These are phyloP conservation scores for Psilocybe subaeruginosa DNA, from an alignment of 768 basidiomycete species.

Conservation along the genomic window DNA sequence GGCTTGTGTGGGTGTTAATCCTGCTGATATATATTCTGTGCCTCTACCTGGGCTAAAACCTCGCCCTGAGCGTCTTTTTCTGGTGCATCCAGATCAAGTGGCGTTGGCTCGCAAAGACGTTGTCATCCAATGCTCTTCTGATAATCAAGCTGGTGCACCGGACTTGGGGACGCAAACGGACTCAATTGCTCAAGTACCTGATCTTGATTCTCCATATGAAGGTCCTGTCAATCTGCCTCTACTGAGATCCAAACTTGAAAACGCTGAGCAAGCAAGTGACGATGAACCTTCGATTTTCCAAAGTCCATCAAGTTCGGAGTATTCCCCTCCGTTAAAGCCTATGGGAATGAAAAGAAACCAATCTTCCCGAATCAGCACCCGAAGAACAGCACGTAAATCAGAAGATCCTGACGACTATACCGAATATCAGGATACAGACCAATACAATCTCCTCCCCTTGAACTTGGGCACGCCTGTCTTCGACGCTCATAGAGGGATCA, in stretches of 20 bases:
- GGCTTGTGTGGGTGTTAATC: slow-evolving; percentile 30
- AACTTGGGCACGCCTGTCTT: slow-evolving; percentile 56
- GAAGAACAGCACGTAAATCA: slow-evolving; percentile 18
- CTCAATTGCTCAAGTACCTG: background rate
- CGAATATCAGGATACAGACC: slow-evolving; percentile 18
- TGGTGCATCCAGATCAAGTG: slow-evolving; percentile 5
- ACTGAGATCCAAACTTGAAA: slow-evolving; percentile 1
- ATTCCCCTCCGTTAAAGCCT: slow-evolving; percentile 25
- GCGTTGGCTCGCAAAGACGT: background rate
- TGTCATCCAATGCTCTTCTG: background rate
- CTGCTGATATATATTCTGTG: slow-evolving; percentile 29
- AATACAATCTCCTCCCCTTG: slow-evolving; percentile 21
- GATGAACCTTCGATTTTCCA: slow-evolving; percentile 30
- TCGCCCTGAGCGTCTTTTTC: slow-evolving; percentile 3
- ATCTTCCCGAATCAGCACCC: slow-evolving; percentile 23
- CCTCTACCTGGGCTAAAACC: slow-evolving; percentile 15
- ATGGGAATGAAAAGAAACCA: slow-evolving; percentile 17
- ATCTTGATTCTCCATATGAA: slow-evolving; percentile 10
- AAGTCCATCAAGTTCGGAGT: slow-evolving; percentile 32
- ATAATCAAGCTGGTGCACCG: background rate
- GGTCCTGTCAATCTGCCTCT: background rate
- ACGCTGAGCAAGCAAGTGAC: slow-evolving; percentile 22
- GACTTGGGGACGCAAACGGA: background rate
- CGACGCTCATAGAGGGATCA: slow-evolving; percentile 66
- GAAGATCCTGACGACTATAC: slow-evolving; percentile 13